Percentiles rank a stretch among this genome's conserved stretches.
These are phyloP conservation scores for Cercospora sesami DNA, from an alignment of 2,329 filamentous ascomycete genomes.

Conservation along the genomic window DNA sequence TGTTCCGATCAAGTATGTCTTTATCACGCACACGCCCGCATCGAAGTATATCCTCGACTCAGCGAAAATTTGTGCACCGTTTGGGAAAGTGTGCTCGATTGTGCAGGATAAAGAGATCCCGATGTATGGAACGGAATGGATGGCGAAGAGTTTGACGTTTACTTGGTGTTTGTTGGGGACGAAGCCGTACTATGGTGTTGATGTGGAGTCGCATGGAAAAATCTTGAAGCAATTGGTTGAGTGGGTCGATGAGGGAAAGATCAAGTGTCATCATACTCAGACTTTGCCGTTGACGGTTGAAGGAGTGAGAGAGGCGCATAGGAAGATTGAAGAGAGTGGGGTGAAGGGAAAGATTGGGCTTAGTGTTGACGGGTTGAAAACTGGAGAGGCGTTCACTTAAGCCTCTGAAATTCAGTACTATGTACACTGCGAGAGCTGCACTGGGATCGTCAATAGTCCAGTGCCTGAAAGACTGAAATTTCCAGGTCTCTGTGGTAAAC, in stretches of 20 bases:
- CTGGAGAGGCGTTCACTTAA: neutral
- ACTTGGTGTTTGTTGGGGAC: slow-evolving; percentile 23
- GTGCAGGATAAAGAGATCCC: slow-evolving; percentile 20
- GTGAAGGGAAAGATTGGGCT: slow-evolving; percentile 44
- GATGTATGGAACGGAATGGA: slow-evolving; percentile 15
- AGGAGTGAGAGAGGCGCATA: slow-evolving; percentile 45
- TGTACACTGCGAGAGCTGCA: neutral
- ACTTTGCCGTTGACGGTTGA: slow-evolving; percentile 41
- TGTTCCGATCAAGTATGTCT: slow-evolving; percentile 23
- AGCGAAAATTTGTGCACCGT: slow-evolving; percentile 19
- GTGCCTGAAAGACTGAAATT: neutral
- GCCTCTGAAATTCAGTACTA: neutral
- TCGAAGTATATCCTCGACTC: slow-evolving; percentile 17
- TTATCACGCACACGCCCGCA: slow-evolving; percentile 21
- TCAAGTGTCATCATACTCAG: slow-evolving; percentile 45
- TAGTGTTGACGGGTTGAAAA: slow-evolving; percentile 32
- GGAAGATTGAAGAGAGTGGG: slow-evolving; percentile 42
- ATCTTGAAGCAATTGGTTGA: slow-evolving; percentile 33
- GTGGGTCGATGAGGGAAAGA: slow-evolving; percentile 40
- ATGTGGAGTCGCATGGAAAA: slow-evolving; percentile 23
- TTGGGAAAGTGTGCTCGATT: slow-evolving; percentile 22
- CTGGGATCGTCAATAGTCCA: neutral
- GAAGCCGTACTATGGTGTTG: slow-evolving; percentile 20
- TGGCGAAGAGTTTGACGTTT: slow-evolving; percentile 20
- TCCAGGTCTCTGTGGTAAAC: neutral